Percentiles rank a stretch among this genome's conserved stretches.
phyloP scores from a whole-genome alignment of 495 filamentous ascomycete species.

The Penicillium robsamsonii region DNA sequence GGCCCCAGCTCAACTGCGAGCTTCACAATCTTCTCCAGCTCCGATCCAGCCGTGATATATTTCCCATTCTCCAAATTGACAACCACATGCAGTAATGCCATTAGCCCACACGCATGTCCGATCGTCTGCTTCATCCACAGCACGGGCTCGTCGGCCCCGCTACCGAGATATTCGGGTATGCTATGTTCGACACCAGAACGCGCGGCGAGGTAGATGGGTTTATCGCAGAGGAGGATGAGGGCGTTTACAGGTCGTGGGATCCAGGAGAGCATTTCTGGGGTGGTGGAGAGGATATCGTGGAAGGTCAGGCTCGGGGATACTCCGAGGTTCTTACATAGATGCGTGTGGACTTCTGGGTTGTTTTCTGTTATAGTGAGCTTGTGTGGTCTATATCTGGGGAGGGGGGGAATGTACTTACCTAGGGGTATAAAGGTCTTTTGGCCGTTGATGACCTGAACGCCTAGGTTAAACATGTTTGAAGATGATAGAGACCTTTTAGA shows the following conservation, averaged over 20 bases:
- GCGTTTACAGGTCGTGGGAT: slow-evolving; percentile 58
- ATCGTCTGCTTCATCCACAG: slow-evolving; percentile 67
- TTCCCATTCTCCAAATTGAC: slow-evolving; percentile 49
- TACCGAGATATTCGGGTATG: slow-evolving; percentile 47
- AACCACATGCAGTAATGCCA: slow-evolving; percentile 58
- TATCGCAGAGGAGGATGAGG: slow-evolving; percentile 55
- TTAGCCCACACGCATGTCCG: slow-evolving; percentile 62
- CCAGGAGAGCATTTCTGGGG: slow-evolving; percentile 54
- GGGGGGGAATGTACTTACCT: slow-evolving; percentile 21
- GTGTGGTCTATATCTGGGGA: neutral
- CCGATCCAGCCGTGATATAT: slow-evolving; percentile 35
- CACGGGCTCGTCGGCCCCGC: slow-evolving; percentile 52
- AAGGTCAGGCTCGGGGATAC: slow-evolving; percentile 52
- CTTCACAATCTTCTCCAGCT: slow-evolving; percentile 29
- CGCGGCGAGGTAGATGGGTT: slow-evolving; percentile 41
- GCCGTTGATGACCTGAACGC: slow-evolving; percentile 36
- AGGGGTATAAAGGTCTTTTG: slow-evolving; percentile 42
- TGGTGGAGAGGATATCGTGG: slow-evolving; percentile 57
- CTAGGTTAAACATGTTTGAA: slow-evolving; percentile 33
- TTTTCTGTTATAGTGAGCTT: slow-evolving; percentile 46
- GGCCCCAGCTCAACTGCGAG: slow-evolving; percentile 39
- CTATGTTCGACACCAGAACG: slow-evolving; percentile 32
- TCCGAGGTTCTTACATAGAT: slow-evolving; percentile 53
- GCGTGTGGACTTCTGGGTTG: slow-evolving; percentile 58
- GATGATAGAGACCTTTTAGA: neutral